Evolutionary conservation across 257 asterid species (phyloP).

Genomic region (Petrea volubilis): DNA sequence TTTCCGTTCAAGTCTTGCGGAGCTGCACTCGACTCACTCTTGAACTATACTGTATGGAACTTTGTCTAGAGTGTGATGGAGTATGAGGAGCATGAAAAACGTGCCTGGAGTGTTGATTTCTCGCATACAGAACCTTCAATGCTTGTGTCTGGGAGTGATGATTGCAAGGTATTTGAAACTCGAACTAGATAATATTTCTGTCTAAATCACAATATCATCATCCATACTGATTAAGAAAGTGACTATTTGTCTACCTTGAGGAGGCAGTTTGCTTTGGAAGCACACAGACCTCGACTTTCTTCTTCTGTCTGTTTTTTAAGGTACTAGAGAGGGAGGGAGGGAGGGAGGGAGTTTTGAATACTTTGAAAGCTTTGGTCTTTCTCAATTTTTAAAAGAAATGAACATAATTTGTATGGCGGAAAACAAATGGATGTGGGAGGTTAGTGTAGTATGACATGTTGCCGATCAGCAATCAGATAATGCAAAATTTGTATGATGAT

Average conservation of each 20-base stretch:
- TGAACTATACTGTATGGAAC: conserved; percentile 5
- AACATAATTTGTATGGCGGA: background rate
- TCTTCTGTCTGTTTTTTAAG: background rate
- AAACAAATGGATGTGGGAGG: background rate
- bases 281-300: background rate
- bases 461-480: background rate
- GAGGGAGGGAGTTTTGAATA: background rate
- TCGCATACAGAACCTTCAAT: conserved; percentile 77
- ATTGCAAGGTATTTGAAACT: conserved; percentile 69
- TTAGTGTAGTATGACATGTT: background rate
- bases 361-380: too few species aligned
- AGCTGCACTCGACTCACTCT: conserved; percentile 15
- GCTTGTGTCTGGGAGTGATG: conserved; percentile 95
- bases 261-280: background rate
- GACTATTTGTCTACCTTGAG: too few species aligned
- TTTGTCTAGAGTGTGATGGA: conserved; percentile 77
- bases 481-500: background rate
- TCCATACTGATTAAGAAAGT: background rate
- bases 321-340: background rate
- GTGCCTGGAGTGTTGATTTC: conserved; percentile 96
- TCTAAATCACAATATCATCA: background rate
- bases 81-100: conserved; percentile 93
- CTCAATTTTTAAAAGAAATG: background rate
- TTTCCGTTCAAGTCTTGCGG: conserved; percentile 6
- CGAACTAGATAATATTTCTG: background rate